Conservation (phyloP, 768 basidiomycete species). For the Multifurca ochricompacta region DNA sequence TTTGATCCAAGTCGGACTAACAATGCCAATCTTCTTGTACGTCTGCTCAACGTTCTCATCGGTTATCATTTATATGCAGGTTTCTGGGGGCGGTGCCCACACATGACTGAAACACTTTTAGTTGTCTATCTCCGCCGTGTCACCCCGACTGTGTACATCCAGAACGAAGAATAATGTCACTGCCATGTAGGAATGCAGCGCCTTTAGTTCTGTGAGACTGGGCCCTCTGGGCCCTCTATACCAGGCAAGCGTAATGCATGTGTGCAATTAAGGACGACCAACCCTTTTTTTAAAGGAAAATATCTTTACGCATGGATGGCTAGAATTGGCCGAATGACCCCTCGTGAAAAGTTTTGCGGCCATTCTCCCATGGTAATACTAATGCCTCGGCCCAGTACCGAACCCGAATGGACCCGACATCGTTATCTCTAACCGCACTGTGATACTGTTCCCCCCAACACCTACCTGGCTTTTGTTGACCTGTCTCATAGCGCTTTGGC, state of each 20-base stretch:
- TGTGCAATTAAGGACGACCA: no score
- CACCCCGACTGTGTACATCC: not conserved
- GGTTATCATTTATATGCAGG: no score
- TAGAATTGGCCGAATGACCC: not conserved
- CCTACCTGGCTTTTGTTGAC: not conserved
- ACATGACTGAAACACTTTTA: not conserved
- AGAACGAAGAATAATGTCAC: not conserved
- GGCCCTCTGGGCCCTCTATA: not conserved
- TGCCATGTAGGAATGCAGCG: not conserved
- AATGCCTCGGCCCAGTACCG: not conserved
- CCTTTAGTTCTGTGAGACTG: not conserved
- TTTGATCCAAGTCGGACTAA: not conserved
- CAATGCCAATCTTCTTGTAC: not conserved
- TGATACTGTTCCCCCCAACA: not conserved
- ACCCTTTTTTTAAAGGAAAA: no score
- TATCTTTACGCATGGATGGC: not conserved
- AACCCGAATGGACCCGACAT: not conserved
- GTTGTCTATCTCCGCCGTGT: not conserved
- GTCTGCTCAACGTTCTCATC: no score
- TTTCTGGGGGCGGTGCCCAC: not conserved
- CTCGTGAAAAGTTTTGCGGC: not conserved
- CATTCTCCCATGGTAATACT: not conserved
- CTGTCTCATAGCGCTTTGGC: not conserved
- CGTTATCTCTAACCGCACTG: not conserved
- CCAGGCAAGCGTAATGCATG: not conserved